phyloP scores from a whole-genome alignment of 2,329 filamentous ascomycete genomes.

The Delphinella strobiligena region DNA sequence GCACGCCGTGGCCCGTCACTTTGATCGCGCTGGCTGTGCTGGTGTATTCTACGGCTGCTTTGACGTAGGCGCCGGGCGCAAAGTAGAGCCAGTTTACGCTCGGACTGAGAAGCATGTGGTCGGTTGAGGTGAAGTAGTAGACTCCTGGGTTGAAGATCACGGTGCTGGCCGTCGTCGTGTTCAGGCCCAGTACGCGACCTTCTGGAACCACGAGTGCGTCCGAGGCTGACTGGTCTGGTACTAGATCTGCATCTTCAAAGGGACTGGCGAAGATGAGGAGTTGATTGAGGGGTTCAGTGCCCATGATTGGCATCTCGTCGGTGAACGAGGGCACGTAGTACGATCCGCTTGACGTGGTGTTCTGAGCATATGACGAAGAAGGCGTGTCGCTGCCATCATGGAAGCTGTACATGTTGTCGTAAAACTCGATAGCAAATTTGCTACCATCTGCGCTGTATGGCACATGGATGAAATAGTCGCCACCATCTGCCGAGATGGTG shows the following conservation, averaged over 20 bases:
- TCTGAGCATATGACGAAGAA: constrained; percentile 2
- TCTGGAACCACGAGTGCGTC: background rate
- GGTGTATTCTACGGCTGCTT: constrained; percentile 2
- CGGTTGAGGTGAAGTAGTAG: constrained; percentile 1
- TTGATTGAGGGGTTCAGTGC: background rate
- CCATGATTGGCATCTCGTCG: constrained; percentile 1
- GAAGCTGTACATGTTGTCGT: constrained; percentile 3
- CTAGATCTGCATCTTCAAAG: constrained; percentile 1
- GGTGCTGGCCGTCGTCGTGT: background rate
- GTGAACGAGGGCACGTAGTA: background rate
- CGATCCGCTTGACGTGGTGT: background rate
- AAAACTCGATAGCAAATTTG: constrained; percentile 3
- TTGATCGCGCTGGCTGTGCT: background rate
- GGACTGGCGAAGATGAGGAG: constrained; percentile 4
- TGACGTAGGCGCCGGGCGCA: constrained; percentile 3
- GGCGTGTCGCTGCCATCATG: constrained; percentile 2
- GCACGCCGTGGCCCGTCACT: constrained; percentile 2
- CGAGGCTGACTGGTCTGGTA: background rate
- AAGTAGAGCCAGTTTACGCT: constrained; percentile 3
- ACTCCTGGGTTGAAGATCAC: constrained; percentile 2
- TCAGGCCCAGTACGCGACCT: constrained; percentile 3
- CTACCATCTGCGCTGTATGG: background rate
- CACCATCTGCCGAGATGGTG: background rate
- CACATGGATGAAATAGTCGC: constrained; percentile 3
- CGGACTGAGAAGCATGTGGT: constrained; percentile 1